Percentiles rank a stretch among this genome's conserved stretches.
Evolutionary conservation across 2,329 filamentous ascomycete species (phyloP).

Genomic region (Pseudogymnoascus sp.): DNA sequence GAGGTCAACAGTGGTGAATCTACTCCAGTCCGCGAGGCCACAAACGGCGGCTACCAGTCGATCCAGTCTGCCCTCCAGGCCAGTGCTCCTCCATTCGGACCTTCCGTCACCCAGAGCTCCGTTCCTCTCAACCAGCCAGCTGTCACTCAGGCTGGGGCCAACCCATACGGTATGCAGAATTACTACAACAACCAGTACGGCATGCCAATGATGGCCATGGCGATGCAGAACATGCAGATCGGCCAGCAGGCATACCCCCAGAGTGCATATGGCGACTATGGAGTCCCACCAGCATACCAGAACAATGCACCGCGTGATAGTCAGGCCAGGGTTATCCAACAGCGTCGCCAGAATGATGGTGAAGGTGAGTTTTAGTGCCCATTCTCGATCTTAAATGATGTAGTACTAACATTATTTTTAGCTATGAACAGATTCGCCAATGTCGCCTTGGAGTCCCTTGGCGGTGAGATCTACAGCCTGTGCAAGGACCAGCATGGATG

Average conservation of each 20-base stretch:
- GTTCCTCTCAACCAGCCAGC: constrained; percentile 23
- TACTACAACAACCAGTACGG: constrained; percentile 31
- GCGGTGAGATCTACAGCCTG: constrained; percentile 75
- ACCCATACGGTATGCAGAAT: constrained; percentile 15
- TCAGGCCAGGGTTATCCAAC: constrained; percentile 66
- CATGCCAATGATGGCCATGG: constrained; percentile 56
- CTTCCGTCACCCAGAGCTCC: constrained; percentile 38
- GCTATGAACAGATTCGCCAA: constrained; percentile 76
- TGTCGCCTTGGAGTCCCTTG: constrained; percentile 69
- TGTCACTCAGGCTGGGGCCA: constrained; percentile 19
- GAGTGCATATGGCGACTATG: constrained; percentile 38
- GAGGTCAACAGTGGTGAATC: constrained; percentile 47
- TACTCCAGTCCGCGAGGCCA: constrained; percentile 32
- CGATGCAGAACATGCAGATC: constrained; percentile 59
- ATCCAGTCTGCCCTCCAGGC: constrained; percentile 69
- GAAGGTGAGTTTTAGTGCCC: constrained; percentile 44
- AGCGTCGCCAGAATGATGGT: constrained; percentile 64
- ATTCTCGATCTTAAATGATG: neutral
- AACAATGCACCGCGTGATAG: constrained; percentile 57
- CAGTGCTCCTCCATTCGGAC: constrained; percentile 70
- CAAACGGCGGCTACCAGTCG: constrained; percentile 43
- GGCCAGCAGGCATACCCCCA: constrained; percentile 46
- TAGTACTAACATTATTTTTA: constrained; percentile 24
- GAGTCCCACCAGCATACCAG: constrained; percentile 18
- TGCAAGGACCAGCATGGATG: constrained; percentile 99